Evolutionary conservation across 2,329 filamentous ascomycete species (phyloP), one percentile per base, ranked within the genome.

Genomic region (Phaeosphaeriaceae sp.): DNA sequence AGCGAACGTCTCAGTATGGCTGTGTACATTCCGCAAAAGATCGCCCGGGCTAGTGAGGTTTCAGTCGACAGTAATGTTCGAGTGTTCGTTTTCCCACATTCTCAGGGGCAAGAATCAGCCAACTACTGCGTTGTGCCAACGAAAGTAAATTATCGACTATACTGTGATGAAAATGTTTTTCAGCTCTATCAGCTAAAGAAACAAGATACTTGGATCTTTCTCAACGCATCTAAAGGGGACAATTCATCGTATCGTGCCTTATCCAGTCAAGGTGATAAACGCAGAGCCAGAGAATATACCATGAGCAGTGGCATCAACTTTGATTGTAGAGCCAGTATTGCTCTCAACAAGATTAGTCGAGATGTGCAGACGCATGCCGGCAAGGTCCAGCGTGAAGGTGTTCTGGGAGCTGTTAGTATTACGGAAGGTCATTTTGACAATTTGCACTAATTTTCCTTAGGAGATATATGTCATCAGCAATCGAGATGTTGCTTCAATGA

Each of bases 391-490:
- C 46, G 70, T 28, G 64, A 70, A 32, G 68, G 68, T n/a, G 64
- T 77, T 12, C 39, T 66, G 6, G 72, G 51, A 9, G 75, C 73
- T n/a, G 74, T 75, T 56, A 61, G 71, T 65, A 15, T 16, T 4
- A 16, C 29, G 28, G 6, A 16, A 13, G 8, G 29, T 15, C 12
- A 15, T 28, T 28, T 33, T n/a, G 6, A 17, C 23, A 6, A 12
- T 28, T 35, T 35, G 15, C 43, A 16, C 46, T 55, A 20, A 60
- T 45, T 41, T 34, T 7, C 17, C 6, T 13, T 32, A 76, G 73
- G 75, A 77, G 51, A 65, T 77, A 7, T 77, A 77, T 40, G 68
- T 76, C 6, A 77, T 77, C 42, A 76, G 72, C 50, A 77, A 77
- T 49, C 61, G 72, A 37, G 75, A 77, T 47, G 54, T 71, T 35